Evolutionary conservation across 1,284 basidiomycete species (phyloP).

Genomic region (Heterobasidion parviporum): DNA sequence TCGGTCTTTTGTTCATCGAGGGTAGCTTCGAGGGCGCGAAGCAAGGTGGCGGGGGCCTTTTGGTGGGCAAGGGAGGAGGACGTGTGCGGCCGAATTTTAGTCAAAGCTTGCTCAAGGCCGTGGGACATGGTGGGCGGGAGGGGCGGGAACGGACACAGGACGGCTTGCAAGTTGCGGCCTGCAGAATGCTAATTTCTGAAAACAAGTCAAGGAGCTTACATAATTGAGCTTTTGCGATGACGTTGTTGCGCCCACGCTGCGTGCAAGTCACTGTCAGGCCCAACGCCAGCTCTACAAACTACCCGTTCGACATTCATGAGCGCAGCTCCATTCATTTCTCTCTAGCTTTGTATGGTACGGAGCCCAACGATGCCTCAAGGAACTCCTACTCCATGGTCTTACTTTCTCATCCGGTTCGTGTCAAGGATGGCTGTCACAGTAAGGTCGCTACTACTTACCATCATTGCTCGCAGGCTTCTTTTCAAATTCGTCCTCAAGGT

Average conservation of each 20-base stretch:
- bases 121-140: constrained; percentile 16
- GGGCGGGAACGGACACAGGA: too few species aligned
- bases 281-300: too few species aligned
- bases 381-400: constrained; percentile 59
- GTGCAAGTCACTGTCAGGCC: too few species aligned
- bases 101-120: constrained; percentile 47
- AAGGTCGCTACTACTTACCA: constrained; percentile 2
- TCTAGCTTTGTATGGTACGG: too few species aligned
- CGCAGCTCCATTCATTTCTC: too few species aligned
- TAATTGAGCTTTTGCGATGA: too few species aligned
- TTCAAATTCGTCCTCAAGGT: constrained; percentile 79
- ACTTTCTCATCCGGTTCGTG: constrained; percentile 51
- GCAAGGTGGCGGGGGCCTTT: constrained; percentile 83
- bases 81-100: constrained; percentile 86
- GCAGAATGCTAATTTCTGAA: too few species aligned
- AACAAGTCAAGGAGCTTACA: too few species aligned
- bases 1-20: constrained; percentile 74
- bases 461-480: constrained; percentile 35
- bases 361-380: constrained; percentile 29
- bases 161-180: too few species aligned
- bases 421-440: neutral
- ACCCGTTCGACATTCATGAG: too few species aligned
- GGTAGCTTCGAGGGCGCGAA: constrained; percentile 85
- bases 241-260: too few species aligned
- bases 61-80: constrained; percentile 81